Evolutionary conservation across 1,284 basidiomycete genomes (phyloP), one percentile per base, ranked within the genome.

Genomic region (Naganishia liquefaciens): DNA sequence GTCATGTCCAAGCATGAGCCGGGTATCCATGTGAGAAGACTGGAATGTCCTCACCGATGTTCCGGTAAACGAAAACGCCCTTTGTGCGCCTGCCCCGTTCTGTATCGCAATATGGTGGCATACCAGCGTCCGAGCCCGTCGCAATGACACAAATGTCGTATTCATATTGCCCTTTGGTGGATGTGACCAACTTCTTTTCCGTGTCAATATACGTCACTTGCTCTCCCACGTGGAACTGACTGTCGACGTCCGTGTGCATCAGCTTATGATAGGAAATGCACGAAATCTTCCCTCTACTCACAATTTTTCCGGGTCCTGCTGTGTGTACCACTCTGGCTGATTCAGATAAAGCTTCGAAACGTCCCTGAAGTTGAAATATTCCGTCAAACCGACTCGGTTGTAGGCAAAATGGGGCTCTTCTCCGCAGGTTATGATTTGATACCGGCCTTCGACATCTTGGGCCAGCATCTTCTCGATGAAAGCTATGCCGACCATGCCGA

Each of bases 41-140:
- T 47, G 19, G 5, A 33, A 27, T 5, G 39, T 71, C n/a, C 51
- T 52, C 39, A 52, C 60, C 78, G 64, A 90, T 85, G 68, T 85
- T 88, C 44, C 88, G 84, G 72, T 90, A 90, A 0, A 88, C 87
- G 63, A 89, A 90, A 2, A 88, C 80, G 5, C 88, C 81, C 82
- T 71, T 79, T 72, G 71, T 81, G 13, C 73, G 77, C n/a, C 73
- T 76, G 47, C 79, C 80, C 15, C 79, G 72, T 6, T 82, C 77
- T 0, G 78, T 73, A 5, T 62, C 60, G 53, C 65, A 66, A 71
- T 87, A 89, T 0, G 84, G 79, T 0, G 88, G 88, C n/a, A 89
- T 78, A 1, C 82, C 82, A 0, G 87, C 87, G 33, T 82, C 82
- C 0, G 88, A 89, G 2, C 88, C 88, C 0, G 88, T 89, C 1